These are phyloP conservation scores for Talaromyces rugulosus DNA, from an alignment of 2,329 filamentous ascomycete species.

Conservation along the genomic window DNA sequence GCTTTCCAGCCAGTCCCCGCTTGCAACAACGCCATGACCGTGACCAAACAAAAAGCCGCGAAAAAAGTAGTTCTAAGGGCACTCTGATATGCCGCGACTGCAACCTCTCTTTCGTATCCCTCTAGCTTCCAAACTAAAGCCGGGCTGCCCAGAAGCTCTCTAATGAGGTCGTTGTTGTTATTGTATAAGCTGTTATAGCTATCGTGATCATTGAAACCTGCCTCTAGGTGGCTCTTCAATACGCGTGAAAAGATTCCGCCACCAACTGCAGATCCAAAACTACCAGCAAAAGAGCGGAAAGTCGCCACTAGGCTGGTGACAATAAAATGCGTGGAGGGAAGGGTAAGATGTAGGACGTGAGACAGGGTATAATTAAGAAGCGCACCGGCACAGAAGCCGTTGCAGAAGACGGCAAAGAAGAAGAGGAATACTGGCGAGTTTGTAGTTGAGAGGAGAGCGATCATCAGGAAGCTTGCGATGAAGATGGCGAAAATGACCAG, in stretches of 20 bases:
- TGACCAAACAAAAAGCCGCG: slow-evolving; percentile 46
- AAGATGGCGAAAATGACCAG: slow-evolving; percentile 61
- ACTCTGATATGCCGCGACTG: slow-evolving; percentile 51
- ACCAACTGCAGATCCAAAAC: slow-evolving; percentile 74
- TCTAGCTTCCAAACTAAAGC: slow-evolving; percentile 48
- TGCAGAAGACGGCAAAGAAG: slow-evolving; percentile 59
- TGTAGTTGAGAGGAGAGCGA: slow-evolving; percentile 55
- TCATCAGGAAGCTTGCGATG: slow-evolving; percentile 52
- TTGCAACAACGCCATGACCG: slow-evolving; percentile 50
- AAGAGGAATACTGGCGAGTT: slow-evolving; percentile 51
- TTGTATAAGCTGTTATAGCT: slow-evolving; percentile 25
- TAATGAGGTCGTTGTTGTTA: slow-evolving; percentile 45
- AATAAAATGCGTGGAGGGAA: slow-evolving; percentile 65
- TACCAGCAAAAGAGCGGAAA: slow-evolving; percentile 59
- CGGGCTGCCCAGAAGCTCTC: slow-evolving; percentile 56
- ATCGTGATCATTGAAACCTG: slow-evolving; percentile 39
- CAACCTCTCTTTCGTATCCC: slow-evolving; percentile 49
- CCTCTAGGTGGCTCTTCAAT: slow-evolving; percentile 52
- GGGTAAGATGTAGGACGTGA: slow-evolving; percentile 70
- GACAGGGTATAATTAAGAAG: slow-evolving; percentile 76
- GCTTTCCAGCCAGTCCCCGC: slow-evolving; percentile 56
- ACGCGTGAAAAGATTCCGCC: slow-evolving; percentile 69
- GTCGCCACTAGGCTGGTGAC: slow-evolving; percentile 72
- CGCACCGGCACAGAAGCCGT: slow-evolving; percentile 69
- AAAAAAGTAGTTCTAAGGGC: slow-evolving; percentile 52